A percentile compares a stretch with the other conserved stretches of the same genome.
Conservation (phyloP, 305 asterid species). For the Fraxinus sp. region DNA sequence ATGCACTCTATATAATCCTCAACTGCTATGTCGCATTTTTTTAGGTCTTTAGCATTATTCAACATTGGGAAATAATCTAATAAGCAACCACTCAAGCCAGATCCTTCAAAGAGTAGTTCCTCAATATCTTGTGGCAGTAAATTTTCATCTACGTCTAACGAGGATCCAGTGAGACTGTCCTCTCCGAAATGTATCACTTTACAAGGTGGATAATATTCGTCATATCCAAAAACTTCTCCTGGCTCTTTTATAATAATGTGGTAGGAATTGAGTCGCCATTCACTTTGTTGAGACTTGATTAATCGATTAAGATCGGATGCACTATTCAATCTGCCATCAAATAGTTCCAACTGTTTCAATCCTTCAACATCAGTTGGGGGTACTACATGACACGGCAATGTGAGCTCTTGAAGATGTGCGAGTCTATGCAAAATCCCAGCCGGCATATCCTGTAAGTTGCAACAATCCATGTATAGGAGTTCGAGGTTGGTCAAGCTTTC, state of each 20-base stretch:
- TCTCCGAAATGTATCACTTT: background rate
- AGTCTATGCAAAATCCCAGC: background rate
- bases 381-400: background rate
- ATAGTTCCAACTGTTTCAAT: background rate
- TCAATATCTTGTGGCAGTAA: constrained; percentile 19
- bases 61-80: constrained; percentile 1
- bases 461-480: constrained; percentile 7
- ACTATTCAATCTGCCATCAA: background rate
- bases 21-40: background rate
- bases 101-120: background rate
- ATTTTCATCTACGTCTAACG: background rate
- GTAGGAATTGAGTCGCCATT: background rate
- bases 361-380: background rate
- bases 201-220: background rate
- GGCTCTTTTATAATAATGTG: background rate
- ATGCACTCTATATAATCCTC: background rate
- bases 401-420: constrained; percentile 15
- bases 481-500: constrained; percentile 12
- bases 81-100: background rate
- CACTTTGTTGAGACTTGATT: background rate
- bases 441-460: background rate
- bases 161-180: background rate
- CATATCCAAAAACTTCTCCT: background rate
- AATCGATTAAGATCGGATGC: background rate
- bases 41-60: background rate